Evolutionary conservation across 805 yeast species (phyloP), one percentile per base, ranked within the genome.

Genomic region (Yueomyces sinensis): DNA sequence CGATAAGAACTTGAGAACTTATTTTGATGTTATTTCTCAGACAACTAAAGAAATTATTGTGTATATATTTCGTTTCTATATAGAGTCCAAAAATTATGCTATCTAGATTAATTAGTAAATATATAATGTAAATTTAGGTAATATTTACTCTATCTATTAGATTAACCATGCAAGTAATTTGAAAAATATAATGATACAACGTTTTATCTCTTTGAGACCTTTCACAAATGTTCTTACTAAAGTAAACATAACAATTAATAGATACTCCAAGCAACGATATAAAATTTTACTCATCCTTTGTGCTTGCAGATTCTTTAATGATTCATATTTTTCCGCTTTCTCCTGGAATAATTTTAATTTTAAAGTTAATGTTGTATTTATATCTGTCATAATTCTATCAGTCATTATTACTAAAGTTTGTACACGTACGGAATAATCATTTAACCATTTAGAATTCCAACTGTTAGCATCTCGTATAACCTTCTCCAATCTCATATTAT

Each of bases 341-440:
- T 55, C 59, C 36, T 55, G 58, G 23, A 52, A 50, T 15, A 50
- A 41, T 39, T 57, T 59, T 20, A 79, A 58, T 42, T 76, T 77
- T 39, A 80, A 55, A 9, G 83, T 67, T 30, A 78, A 52, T 1
- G 84, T 74, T 0, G 89, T 79, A 50, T 75, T 80, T 35, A 80
- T 72, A 46, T 78, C 87, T 40, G 83, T 79, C 38, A 76, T 70
- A 9, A 79, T 68, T 41, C 87, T 60, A 54, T 79, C 86, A 34
- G 80, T 72, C 27, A 66, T 62, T 13, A 77, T 72, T 31, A 79
- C 58, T 36, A 77, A 49, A 33, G 70, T 74, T 45, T 79, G 86
- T 28, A 77, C 66, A 47, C 63, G 65, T 36, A 66, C 65, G 0
- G 77, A 69, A 39, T 68, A 66, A 34, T 65, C 42, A 54, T 44